Base-by-base conservation (phyloP, 2,329 filamentous ascomycete genomes). In the Chrysoporthe cubensis region DNA sequence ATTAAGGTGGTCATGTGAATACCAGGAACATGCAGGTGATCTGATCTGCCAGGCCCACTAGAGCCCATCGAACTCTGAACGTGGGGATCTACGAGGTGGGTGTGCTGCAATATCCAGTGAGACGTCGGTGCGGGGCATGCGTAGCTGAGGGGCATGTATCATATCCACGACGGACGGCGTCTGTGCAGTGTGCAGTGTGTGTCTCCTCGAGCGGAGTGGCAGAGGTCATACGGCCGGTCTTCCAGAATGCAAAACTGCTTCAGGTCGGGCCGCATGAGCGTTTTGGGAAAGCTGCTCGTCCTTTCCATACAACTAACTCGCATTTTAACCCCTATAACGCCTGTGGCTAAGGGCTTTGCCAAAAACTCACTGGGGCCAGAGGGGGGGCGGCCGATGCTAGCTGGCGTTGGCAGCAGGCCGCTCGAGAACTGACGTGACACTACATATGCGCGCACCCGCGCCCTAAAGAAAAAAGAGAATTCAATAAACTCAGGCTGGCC, bases 1-100 rank as follows among this genome's bases (percentile, higher is more conserved):
- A 63, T 32, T n/a, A 62, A 18, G 60, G 46, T 43, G 66, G 52
- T 70, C 68, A 68, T 68, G 66, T 68, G 68, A 64, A 66, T 52
- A 50, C 21, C 56, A 62, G 26, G 40, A 40, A 32, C 18, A 68
- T 69, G 62, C 68, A 70, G 65, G 42, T 54, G 58, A 62, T 56
- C 66, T 62, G 48, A 62, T 56, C 66, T 62, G 48, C 8, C 21
- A 37, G 62, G 59, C 56, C 62, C 62, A 69, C 50, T 68, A 68
- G 43, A 40, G 46, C 43, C 18, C 58, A 37, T 32, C 42, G 6
- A 61, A 13, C 1, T 13, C 16, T n/a, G 21, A 26, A 32, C 40
- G 37, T 6, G 34, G 21, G 16, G 18, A 46, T 14, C 44, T 46
- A 48, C 59, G 26, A 37, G 57, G 61, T 63, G 62, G 43, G 66